Conservation (phyloP, 345 rosid species). For the Acer saccharum region DNA sequence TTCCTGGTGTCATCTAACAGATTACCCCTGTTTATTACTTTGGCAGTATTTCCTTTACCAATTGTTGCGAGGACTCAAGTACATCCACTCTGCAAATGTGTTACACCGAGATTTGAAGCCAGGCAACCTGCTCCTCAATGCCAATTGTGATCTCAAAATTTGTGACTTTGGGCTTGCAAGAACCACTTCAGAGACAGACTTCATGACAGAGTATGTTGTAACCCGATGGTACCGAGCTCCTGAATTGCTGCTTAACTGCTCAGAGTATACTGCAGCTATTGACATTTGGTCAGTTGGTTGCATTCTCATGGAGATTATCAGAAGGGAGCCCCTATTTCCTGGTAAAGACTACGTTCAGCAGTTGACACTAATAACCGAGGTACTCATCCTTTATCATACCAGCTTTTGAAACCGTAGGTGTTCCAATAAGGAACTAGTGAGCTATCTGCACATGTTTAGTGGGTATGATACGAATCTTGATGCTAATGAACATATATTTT, state of each 20-base stretch:
- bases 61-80: constrained; percentile 76
- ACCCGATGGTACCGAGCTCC: constrained; percentile 87
- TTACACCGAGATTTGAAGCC: constrained; percentile 90
- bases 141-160: constrained; percentile 72
- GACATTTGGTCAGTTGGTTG: constrained; percentile 98
- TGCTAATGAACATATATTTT: background rate
- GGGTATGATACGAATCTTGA: background rate
- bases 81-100: constrained; percentile 82
- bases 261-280: constrained; percentile 78
- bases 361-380: constrained; percentile 79
- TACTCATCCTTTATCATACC: constrained; percentile 23
- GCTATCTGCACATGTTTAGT: constrained; percentile 6
- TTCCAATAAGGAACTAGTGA: background rate
- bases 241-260: constrained; percentile 70
- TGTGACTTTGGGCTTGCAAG: constrained; percentile 93
- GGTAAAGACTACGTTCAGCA: constrained; percentile 94
- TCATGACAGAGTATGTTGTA: constrained; percentile 88
- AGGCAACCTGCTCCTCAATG: constrained; percentile 72
- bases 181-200: constrained; percentile 81
- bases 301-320: constrained; percentile 77
- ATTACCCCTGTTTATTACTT: constrained; percentile 3
- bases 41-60: constrained; percentile 84
- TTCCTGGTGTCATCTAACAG: background rate
- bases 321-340: constrained; percentile 76
- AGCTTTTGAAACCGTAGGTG: constrained; percentile 5